Evolutionary conservation across 208 protist genomes (phyloP).

Genomic region (Trypanosomatidae sp.): DNA sequence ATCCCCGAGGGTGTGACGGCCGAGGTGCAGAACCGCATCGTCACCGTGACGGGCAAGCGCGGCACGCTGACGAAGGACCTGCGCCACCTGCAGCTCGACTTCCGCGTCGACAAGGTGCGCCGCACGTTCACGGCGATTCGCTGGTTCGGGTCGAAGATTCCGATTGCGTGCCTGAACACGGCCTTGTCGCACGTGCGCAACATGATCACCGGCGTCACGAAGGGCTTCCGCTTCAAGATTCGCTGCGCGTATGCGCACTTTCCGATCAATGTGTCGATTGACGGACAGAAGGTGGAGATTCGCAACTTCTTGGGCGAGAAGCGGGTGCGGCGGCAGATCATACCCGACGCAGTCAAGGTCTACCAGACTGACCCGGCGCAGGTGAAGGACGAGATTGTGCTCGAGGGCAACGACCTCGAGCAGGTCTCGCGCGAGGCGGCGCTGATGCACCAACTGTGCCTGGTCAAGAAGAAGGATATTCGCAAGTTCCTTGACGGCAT

Average conservation of each 20-base stretch:
- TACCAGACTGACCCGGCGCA: conserved; percentile 64
- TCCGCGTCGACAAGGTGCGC: conserved; percentile 61
- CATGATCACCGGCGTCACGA: conserved; percentile 98
- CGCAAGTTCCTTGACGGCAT: conserved; percentile 99
- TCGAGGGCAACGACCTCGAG: conserved; percentile 94
- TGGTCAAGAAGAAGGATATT: conserved; percentile 99
- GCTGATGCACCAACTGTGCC: conserved; percentile 91
- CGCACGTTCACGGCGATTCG: conserved; percentile 72
- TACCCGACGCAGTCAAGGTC: conserved; percentile 87
- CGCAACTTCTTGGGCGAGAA: conserved; percentile 99
- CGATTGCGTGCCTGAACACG: conserved; percentile 94
- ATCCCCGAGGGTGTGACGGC: conserved; percentile 64
- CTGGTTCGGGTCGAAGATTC: conserved; percentile 94
- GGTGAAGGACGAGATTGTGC: conserved; percentile 97
- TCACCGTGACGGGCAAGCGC: conserved; percentile 92
- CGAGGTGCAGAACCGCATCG: conserved; percentile 48
- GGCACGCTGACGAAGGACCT: conserved; percentile 92
- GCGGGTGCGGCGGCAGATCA: conserved; percentile 80
- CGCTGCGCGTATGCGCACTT: conserved; percentile 99
- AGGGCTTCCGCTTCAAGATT: conserved; percentile 99
- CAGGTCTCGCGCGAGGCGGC: conserved; percentile 90
- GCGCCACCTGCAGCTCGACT: conserved; percentile 87
- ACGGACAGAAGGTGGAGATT: conserved; percentile 94
- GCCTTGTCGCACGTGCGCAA: conserved; percentile 95
- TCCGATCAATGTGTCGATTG: conserved; percentile 96